These are phyloP conservation scores for Scutellaria barbata DNA, from an alignment of 257 asterid genomes.

Conservation along the genomic window DNA sequence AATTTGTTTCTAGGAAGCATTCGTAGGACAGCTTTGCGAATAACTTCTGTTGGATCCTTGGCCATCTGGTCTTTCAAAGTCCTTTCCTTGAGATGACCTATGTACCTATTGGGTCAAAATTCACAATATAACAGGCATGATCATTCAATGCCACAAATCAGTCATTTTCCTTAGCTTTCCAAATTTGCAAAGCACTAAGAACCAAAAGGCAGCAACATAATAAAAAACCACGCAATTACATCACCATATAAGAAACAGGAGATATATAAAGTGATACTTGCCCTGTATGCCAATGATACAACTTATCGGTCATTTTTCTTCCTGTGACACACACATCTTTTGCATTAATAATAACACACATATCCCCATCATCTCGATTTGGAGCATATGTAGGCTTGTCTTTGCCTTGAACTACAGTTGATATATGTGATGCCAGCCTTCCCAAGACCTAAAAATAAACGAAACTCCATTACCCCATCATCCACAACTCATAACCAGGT, in stretches of 20 bases:
- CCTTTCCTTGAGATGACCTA: conserved; percentile 96
- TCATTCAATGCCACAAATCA: conserved; percentile 2
- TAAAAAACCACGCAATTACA: conserved; percentile 14
- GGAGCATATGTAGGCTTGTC: conserved; percentile 93
- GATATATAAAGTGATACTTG: conserved; percentile 33
- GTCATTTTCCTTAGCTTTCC: not conserved
- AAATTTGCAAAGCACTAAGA: conserved; percentile 1
- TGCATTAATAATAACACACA: conserved; percentile 90
- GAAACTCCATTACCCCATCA: conserved; percentile 12
- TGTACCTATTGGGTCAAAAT: conserved; percentile 53
- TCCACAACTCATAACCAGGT: conserved; percentile 2
- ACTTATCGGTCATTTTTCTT: conserved; percentile 89
- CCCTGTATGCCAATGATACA: conserved; percentile 98
- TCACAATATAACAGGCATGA: not conserved
- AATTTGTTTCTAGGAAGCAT: conserved; percentile 96
- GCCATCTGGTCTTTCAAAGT: conserved; percentile 97
- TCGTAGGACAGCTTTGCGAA: conserved; percentile 91
- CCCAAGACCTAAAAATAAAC: conserved; percentile 70
- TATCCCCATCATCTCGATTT: conserved; percentile 78
- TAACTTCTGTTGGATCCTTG: conserved; percentile 97
- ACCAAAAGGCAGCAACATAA: conserved; percentile 15
- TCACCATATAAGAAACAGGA: conserved; percentile 4
- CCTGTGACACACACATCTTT: conserved; percentile 91
- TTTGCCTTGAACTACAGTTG: conserved; percentile 94
- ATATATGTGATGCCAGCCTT: conserved; percentile 86